Evolutionary conservation across 441 rosid species (phyloP), one percentile per base, ranked within the genome.

Genomic region (Pelargonium cotyledonis): DNA sequence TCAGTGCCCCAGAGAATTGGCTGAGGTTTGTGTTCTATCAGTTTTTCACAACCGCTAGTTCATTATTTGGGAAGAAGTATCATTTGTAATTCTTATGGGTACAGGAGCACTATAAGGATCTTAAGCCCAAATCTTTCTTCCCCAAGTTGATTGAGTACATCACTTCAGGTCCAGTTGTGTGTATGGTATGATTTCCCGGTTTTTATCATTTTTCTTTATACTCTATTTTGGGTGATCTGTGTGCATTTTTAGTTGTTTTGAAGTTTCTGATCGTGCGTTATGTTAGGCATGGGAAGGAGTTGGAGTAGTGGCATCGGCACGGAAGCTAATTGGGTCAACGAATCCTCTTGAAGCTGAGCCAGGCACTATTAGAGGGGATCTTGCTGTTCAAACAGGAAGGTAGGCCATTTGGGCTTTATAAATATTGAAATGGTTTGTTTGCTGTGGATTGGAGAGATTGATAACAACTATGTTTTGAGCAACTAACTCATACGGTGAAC

Each of bases 361-460:
- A 38, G 97, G 98, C 74, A 91, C 98, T n/a, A 91, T 94, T 38
- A 83, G 97, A 75, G 98, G 98, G 46, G 97, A 93, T 79, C 85
- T 93, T 49, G 95, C 98, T 49, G 95, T 93, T 70, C 97, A 93
- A 84, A 91, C 97, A 1, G 98, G 98, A 84, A 89, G 98, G 98
- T 93, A 41, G 85, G 44, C 66, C 69, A 18, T 75, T 46, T 3
- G 60, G 68, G 49, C 62, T 55, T 47, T 65, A 5, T 68, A 40
- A 70, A 29, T 55, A 8, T 62, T 58, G 31, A 31, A 8, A 38
- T 41, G 26, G 31, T 67, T 61, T 61, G n/a, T 8, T 72, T 67
- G 63, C 11, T 12, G 2, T 55, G 21, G 2, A 2, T 58, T 55
- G 60, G 4, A 0, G 11, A 18, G 41, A 23, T 29, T 19, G 35